These are phyloP conservation scores for Myxozyma neotropica DNA, from an alignment of 805 yeast species.

Conservation along the genomic window DNA sequence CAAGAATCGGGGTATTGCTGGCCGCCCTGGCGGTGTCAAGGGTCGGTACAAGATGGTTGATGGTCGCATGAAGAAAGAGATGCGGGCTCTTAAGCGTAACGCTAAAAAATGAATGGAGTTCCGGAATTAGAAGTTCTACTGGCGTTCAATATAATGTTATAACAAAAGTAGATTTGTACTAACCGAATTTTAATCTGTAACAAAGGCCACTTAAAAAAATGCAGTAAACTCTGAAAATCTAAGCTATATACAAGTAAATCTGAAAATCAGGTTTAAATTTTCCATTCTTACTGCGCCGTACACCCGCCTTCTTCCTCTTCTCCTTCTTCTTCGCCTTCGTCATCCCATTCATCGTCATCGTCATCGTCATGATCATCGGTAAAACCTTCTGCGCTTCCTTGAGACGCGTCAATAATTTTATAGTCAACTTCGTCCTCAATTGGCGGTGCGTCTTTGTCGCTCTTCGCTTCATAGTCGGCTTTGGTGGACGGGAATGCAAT, in stretches of 20 bases:
- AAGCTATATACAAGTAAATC: not conserved
- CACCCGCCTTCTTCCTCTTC: conserved; percentile 1
- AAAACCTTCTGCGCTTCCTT: conserved; percentile 1
- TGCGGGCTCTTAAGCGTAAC: conserved; percentile 86
- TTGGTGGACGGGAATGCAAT: conserved; percentile 33
- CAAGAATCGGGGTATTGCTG: conserved; percentile 78
- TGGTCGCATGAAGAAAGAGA: conserved; percentile 96
- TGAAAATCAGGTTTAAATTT: too few species aligned
- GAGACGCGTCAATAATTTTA: not conserved
- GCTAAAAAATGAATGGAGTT: conserved; percentile 52
- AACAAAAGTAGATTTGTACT: too few species aligned
- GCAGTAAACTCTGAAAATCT: not conserved
- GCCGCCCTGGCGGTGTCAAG: conserved; percentile 95
- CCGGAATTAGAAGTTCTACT: not conserved
- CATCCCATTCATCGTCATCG: not conserved
- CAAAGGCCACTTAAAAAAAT: too few species aligned
- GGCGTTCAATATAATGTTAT: not conserved
- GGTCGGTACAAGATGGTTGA: conserved; percentile 99
- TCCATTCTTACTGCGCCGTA: not conserved
- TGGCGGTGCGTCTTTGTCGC: not conserved
- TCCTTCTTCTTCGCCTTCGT: not conserved
- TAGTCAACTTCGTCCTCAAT: conserved; percentile 21
- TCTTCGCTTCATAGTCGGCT: conserved; percentile 4
- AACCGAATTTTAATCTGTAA: too few species aligned
- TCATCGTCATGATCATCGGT: not conserved